Evolutionary conservation across 2,329 filamentous ascomycete genomes (phyloP), one percentile per base, ranked within the genome.

Genomic region (Beauveria caledonica): DNA sequence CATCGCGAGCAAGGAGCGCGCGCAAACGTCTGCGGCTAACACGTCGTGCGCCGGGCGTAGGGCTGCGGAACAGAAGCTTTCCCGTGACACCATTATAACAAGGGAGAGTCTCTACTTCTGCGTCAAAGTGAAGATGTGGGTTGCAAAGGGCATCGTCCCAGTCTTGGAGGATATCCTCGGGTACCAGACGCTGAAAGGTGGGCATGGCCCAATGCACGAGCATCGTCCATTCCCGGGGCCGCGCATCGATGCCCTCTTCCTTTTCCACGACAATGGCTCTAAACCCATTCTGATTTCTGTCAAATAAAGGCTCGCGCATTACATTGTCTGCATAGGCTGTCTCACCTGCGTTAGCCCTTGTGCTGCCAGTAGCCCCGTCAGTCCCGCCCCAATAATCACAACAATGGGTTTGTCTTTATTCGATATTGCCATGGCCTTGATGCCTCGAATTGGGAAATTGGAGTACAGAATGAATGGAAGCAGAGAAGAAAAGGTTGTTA

Each of bases 131-230:
- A 5, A 75, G 60, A 55, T 70, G 39, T 1, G 71, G 72, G 61
- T 76, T 76, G 64, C 70, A 73, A 19, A 72, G 62, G 19, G 71
- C 70, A 39, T 65, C 55, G 9, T 68, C 62, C 6, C 77, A 61
- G 19, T 66, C 66, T 6, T 64, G 64, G 23, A 70, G 61, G 10
- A 75, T 63, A 5, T 68, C 64, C 5, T 68, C 60, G 1, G 74
- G 73, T 2, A 77, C 66, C 51, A 76, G 63, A 49, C 71, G 64
- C 46, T 59, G 63, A 53, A 77, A 68, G 6, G 67, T 65, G 1
- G 72, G 68, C 65, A 75, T 69, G 13, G 70, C 74, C 75, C 75
- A 77, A 62, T 75, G 73, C 23, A 76, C 63, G 11, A 73, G 66
- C 36, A 76, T 73, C n/a, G 70, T 72, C 73, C 73, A 75, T 66